phyloP scores from a whole-genome alignment of 2,329 filamentous ascomycete species.

The Pseudocercospora crystallina region DNA sequence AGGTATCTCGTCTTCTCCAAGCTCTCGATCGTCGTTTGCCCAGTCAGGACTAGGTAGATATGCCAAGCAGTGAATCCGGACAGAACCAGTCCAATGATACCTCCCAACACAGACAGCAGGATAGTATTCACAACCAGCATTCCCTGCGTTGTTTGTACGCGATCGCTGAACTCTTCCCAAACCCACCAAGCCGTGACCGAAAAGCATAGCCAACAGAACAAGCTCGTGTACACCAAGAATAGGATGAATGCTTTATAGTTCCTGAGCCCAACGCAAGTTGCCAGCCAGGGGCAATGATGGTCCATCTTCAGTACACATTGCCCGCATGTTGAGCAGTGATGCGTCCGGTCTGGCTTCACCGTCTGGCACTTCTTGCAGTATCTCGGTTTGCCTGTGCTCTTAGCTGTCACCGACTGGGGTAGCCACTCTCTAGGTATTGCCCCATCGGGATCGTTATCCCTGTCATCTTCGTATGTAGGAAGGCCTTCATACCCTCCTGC shows the following conservation, averaged over 20 bases:
- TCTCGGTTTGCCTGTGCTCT: conserved; percentile 73
- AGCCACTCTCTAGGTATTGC: conserved; percentile 20
- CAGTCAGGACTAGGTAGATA: conserved; percentile 72
- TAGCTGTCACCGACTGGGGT: conserved; percentile 80
- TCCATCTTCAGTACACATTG: conserved; percentile 99
- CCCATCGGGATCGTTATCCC: conserved; percentile 35
- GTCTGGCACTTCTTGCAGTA: conserved; percentile 98
- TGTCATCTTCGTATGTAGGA: conserved; percentile 66
- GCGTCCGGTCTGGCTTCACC: conserved; percentile 89
- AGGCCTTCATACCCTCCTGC: conserved; percentile 68
- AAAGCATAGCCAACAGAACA: conserved; percentile 83
- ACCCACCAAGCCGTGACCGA: conserved; percentile 77
- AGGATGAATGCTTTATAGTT: conserved; percentile 97
- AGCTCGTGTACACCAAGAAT: conserved; percentile 82
- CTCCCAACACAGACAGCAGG: conserved; percentile 78
- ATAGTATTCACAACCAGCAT: conserved; percentile 84
- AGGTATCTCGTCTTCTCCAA: conserved; percentile 94
- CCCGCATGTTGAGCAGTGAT: conserved; percentile 94
- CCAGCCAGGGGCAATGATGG: conserved; percentile 97
- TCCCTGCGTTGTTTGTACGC: conserved; percentile 70
- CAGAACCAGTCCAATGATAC: conserved; percentile 87
- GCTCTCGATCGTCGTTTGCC: conserved; percentile 93
- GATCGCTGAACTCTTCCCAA: conserved; percentile 74
- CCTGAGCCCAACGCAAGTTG: conserved; percentile 86
- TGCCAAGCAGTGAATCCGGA: conserved; percentile 92